Evolutionary conservation across 352 stramenopile species (phyloP), one percentile per base, ranked within the genome.

Genomic region (Pythium brassicae): DNA sequence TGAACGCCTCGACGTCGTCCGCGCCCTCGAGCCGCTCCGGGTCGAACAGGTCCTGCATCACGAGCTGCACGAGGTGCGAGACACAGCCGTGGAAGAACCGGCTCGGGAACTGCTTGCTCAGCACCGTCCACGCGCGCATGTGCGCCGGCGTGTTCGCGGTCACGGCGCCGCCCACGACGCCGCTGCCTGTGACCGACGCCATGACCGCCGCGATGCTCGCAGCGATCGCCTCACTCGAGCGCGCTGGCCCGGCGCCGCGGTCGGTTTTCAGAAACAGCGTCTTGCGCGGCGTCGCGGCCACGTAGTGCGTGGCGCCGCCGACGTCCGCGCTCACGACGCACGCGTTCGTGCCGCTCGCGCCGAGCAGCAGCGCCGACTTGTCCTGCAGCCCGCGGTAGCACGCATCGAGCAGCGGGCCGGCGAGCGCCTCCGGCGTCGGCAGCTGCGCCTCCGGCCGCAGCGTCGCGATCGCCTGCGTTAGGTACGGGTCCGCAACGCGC

Each of bases 371-470:
- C 11, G 26, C 26, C 15, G 47, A 22, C 47, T 53, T 53, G 14
- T 25, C 26, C 27, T 42, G 26, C 11, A 35, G 25, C 14, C 0
- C 17, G 15, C 17, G n/a, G 47, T 53, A 53, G 47, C 47, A 39
- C 47, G 29, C 19, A 7, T 53, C 47, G 27, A 53, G 47, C 27
- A 53, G 29, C 9, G 47, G 19, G 4, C 26, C 29, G 14, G 19
- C 20, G 19, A 53, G 29, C 27, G 47, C 47, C 11, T 42, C 26
- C 8, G 26, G 26, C 27, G 47, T 42, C 26, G 47, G 47, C 19
- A 53, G 26, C 26, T 53, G 47, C 47, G 47, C 47, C 14, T 53
- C 47, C 0, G 47, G 47, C n/a, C 27, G 47, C 47, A 53, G n/a
- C 27, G 12, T 3, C 34, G 47, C 47, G 14, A 53, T 35, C 8